phyloP scores from a whole-genome alignment of 2,329 filamentous ascomycete genomes.

The Pseudocercospora vitis region DNA sequence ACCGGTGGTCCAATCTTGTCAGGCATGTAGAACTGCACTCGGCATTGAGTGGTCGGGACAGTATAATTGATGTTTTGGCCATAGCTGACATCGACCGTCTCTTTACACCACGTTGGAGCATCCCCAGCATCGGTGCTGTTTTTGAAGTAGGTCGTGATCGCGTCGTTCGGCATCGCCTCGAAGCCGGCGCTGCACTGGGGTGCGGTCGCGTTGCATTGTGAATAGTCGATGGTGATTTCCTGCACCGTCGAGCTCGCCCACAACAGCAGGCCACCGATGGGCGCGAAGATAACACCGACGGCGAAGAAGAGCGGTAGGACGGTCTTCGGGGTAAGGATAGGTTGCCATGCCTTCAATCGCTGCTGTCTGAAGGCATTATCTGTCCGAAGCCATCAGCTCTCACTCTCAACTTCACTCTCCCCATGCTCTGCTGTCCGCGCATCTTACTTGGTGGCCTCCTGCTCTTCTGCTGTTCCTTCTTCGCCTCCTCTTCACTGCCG shows the following conservation, averaged over 20 bases:
- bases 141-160: slow-evolving; percentile 72
- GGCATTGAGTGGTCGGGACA: slow-evolving; percentile 58
- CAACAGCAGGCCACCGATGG: slow-evolving; percentile 81
- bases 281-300: slow-evolving; percentile 88
- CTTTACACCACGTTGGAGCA: slow-evolving; percentile 34
- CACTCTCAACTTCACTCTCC: neutral
- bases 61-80: slow-evolving; percentile 8
- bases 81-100: slow-evolving; percentile 26
- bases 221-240: slow-evolving; percentile 90
- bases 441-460: slow-evolving; percentile 81
- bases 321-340: slow-evolving; percentile 92
- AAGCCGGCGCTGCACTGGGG: slow-evolving; percentile 51
- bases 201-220: slow-evolving; percentile 61
- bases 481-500: slow-evolving; percentile 42
- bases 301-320: slow-evolving; percentile 88
- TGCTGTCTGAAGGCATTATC: slow-evolving; percentile 97
- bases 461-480: slow-evolving; percentile 85
- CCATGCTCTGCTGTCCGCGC: neutral
- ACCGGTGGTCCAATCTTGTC: slow-evolving; percentile 78
- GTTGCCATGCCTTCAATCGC: slow-evolving; percentile 97
- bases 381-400: slow-evolving; percentile 42
- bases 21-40: slow-evolving; percentile 74
- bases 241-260: slow-evolving; percentile 85
- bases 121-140: slow-evolving; percentile 33
- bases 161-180: slow-evolving; percentile 54